Evolutionary conservation across 441 rosid species (phyloP).

Genomic region (Capsella rubella): DNA sequence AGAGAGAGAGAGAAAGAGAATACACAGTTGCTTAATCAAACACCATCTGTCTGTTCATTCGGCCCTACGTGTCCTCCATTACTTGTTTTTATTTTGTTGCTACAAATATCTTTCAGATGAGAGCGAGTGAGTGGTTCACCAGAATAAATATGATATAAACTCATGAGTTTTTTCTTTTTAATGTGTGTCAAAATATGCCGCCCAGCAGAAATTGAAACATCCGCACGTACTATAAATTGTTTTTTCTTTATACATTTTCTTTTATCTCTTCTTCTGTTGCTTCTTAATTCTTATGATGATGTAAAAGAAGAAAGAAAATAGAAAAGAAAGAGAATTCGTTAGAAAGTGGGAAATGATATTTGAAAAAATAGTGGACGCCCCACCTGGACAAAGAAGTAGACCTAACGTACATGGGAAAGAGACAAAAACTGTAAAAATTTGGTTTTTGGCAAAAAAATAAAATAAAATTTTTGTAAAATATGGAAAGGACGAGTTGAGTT

Average conservation of each 20-base stretch:
- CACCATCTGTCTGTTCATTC: conserved; percentile 44
- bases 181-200: conserved; percentile 33
- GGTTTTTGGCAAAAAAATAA: neutral
- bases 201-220: conserved; percentile 18
- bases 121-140: conserved; percentile 18
- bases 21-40: conserved; percentile 24
- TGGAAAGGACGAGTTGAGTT: conserved; percentile 35
- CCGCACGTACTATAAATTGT: conserved; percentile 24
- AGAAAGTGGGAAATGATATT: conserved; percentile 8
- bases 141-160: conserved; percentile 5
- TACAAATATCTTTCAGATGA: conserved; percentile 31
- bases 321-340: neutral
- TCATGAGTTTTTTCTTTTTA: conserved; percentile 8
- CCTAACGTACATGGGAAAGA: conserved; percentile 30
- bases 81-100: neutral
- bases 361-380: conserved; percentile 13
- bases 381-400: conserved; percentile 30
- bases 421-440: conserved; percentile 31
- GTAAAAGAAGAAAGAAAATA: neutral
- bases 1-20: conserved; percentile 15
- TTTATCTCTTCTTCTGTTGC: neutral
- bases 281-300: neutral
- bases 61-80: conserved; percentile 48
- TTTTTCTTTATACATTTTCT: neutral
- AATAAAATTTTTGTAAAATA: neutral